Evolutionary conservation across 495 filamentous ascomycete species (phyloP), one percentile per base, ranked within the genome.

Genomic region (Darksidea phi): DNA sequence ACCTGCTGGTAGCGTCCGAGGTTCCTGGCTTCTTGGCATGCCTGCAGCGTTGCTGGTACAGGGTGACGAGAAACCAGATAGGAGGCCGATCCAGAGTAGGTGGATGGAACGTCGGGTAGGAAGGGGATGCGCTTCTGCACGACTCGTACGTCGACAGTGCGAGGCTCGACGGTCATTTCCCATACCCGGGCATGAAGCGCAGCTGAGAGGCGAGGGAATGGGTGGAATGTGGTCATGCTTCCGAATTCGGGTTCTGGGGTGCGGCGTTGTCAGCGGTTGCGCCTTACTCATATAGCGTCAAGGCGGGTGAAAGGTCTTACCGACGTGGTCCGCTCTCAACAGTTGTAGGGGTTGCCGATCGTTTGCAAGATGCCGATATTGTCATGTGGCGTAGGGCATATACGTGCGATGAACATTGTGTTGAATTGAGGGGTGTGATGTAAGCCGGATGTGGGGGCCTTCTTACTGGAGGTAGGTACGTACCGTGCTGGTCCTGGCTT

Each of bases 131-230:
- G n/a, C 24, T 49, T 28, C 18, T 20, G 13, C 11, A 15, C 20
- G 23, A 36, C 21, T 32, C 42, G 20, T 4, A 57, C 42, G 25
- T 57, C n/a, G 18, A 57, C 42, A 21, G 43, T 57, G 42, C 54
- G 54, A 47, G 54, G 54, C 28, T 57, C 54, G 24, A 48, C 54
- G 17, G 54, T 57, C 54, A 57, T 28, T 23, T 57, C 43, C 54
- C 54, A 57, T 11, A 57, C 47, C 25, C 17, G 38, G 20, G 26
- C 26, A 5, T 41, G 54, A 17, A 57, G 54, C 42, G 47, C 54
- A 23, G 10, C 20, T 20, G 54, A 20, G 24, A 57, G 54, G 54
- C 43, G 38, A 28, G 21, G 34, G 23, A 55, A 55, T 10, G 18
- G 34, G 52, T 55, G 25, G 25, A 57, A 57, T n/a, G 38, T 48